A percentile compares a stretch with the other conserved stretches of the same genome.
These are phyloP conservation scores for Geosmithia flava DNA, from an alignment of 2,329 filamentous ascomycete genomes.

Conservation along the genomic window DNA sequence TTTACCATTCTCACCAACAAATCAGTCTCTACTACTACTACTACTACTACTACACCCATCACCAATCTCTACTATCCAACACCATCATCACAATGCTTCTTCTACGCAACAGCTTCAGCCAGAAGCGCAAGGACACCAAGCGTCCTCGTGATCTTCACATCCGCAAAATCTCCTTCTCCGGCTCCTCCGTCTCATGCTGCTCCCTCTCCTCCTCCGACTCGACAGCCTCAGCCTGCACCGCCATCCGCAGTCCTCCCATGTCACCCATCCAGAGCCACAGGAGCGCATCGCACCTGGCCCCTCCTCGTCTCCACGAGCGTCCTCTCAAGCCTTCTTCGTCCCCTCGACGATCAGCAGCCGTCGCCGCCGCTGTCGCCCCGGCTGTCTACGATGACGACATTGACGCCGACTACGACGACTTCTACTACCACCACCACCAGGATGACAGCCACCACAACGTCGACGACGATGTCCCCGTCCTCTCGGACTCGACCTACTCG, in stretches of 20 bases:
- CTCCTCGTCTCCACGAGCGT: conserved; percentile 21
- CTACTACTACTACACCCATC: too few relatives aligned
- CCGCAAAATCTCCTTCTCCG: conserved; percentile 27
- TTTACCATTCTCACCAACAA: background rate
- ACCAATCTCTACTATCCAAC: too few relatives aligned
- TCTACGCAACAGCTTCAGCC: conserved; percentile 20
- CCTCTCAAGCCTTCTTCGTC: conserved; percentile 12
- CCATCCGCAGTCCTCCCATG: conserved; percentile 5
- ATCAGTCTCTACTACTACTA: background rate
- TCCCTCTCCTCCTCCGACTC: conserved; percentile 18
- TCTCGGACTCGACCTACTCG: background rate
- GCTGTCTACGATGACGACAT: conserved; percentile 13
- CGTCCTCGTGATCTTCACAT: conserved; percentile 24
- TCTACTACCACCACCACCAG: background rate
- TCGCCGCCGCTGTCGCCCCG: too few relatives aligned
- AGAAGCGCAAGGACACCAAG: conserved; percentile 20
- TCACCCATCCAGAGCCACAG: conserved; percentile 11
- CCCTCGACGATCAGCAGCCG: conserved; percentile 6
- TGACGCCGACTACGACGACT: background rate
- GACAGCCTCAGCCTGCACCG: conserved; percentile 14
- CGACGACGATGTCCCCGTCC: background rate
- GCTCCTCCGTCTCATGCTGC: conserved; percentile 23
- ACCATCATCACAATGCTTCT: conserved; percentile 18
- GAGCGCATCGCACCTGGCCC: conserved; percentile 22
- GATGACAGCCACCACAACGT: conserved; percentile 14